Percentiles rank a stretch among this genome's conserved stretches.
phyloP scores from a whole-genome alignment of 768 basidiomycete genomes.

The Calocera cornea region DNA sequence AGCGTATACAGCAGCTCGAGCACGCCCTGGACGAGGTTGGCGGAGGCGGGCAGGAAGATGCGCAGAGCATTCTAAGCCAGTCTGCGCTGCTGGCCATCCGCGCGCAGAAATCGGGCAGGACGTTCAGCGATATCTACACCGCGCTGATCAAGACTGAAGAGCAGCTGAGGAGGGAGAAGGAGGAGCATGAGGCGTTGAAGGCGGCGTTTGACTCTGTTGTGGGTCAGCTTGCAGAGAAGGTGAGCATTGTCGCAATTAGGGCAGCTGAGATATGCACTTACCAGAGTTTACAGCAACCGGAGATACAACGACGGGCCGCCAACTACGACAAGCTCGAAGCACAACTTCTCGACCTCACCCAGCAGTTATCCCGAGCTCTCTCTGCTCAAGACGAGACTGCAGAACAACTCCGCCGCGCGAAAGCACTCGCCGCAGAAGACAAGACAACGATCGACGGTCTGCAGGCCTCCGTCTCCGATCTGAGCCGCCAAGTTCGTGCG shows the following conservation, averaged over 20 bases:
- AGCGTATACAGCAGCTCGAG: background rate
- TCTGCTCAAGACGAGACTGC: conserved; percentile 59
- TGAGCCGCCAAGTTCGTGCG: conserved; percentile 69
- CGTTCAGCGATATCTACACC: conserved; percentile 87
- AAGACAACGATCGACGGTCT: background rate
- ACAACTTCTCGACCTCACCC: conserved; percentile 67
- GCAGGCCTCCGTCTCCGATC: conserved; percentile 51
- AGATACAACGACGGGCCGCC: conserved; percentile 73
- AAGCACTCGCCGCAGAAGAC: background rate
- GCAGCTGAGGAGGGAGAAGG: conserved; percentile 58
- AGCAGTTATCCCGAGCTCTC: conserved; percentile 62
- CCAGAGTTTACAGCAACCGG: conserved; percentile 50
- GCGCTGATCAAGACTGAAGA: conserved; percentile 81
- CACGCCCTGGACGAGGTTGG: conserved; percentile 2
- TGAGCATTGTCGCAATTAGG: conserved; percentile 28
- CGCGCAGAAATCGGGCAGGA: conserved; percentile 69
- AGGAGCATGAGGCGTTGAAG: conserved; percentile 77
- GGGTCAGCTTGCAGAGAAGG: conserved; percentile 82
- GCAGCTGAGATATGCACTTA: background rate
- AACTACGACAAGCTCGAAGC: conserved; percentile 77
- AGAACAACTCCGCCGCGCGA: conserved; percentile 30
- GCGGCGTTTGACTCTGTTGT: conserved; percentile 65
- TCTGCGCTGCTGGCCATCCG: conserved; percentile 76
- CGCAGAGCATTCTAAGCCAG: conserved; percentile 63
- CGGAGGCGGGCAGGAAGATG: conserved; percentile 49